Base-by-base conservation (phyloP, 2,329 filamentous ascomycete genomes). In the Botrytis aclada region DNA sequence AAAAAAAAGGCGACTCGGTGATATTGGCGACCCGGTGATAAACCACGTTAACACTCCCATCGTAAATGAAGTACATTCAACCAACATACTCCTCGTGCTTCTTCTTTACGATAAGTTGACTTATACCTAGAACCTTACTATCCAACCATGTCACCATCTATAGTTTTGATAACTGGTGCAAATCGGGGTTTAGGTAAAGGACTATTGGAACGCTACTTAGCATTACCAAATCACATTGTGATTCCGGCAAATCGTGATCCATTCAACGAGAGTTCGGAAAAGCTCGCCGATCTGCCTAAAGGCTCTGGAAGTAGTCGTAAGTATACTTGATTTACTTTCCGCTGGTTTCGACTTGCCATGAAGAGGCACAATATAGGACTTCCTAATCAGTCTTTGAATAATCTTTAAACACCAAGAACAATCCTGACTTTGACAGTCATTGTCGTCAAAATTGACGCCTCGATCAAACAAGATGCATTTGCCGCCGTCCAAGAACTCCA, bases 191-290 rank as follows among this genome's bases (percentile, higher is more conserved):
- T 61, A 34, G 54, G 54, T 12, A 45, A 56, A 43, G 67, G 45
- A 10, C 54, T 70, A 7, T 6, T 37, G 7, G 18, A 20, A 22
- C 37, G 25, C 51, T 70, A 61, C n/a, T 41, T 45, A 22, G 70
- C 75, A 3, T 74, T 77, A 9, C 81, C 83, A 0, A 77, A 81
- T 66, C 78, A 79, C 60, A 82, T 76, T 56, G 81, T 85, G 45
- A 80, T 85, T 34, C 82, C 81, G 22, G 80, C 78, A 14, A 78
- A 82, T 60, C 82, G 83, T 37, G 78, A 83, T 34, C 72, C 73
- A 22, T 83, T 25, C 67, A 73, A n/a, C 5, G n/a, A 54, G 32
- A 54, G 58, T 61, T 78, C 80, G 1, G 62, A 79, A 18, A 75
- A 79, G 9, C 79, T 84, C 10, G 61, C 75, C 8, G 45, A 69